Percentiles rank a stretch among this genome's conserved stretches.
Conservation (phyloP, 2,329 filamentous ascomycete genomes). For the Boeremia lycopersici region DNA sequence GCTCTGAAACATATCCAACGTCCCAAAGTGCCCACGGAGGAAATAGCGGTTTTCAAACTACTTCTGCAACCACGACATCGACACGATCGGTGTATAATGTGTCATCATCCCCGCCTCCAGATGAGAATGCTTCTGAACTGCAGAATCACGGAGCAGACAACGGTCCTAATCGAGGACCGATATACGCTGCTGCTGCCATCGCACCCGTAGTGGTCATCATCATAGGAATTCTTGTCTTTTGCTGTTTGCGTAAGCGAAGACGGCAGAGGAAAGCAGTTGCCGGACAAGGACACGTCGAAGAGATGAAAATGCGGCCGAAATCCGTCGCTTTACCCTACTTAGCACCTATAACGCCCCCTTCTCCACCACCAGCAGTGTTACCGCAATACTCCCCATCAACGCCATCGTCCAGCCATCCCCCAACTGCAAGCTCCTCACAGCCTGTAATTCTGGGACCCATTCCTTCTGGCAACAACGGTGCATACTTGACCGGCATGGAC, state of each 20-base stretch:
- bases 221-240: slow-evolving; percentile 30
- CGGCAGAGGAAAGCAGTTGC: slow-evolving; percentile 23
- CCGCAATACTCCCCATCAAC: slow-evolving; percentile 25
- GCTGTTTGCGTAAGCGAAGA: slow-evolving; percentile 41
- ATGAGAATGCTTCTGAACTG: background rate
- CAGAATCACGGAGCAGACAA: slow-evolving; percentile 8
- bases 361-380: slow-evolving; percentile 17
- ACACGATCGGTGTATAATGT: background rate
- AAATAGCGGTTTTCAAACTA: background rate
- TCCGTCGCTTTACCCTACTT: slow-evolving; percentile 22
- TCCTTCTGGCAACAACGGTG: slow-evolving; percentile 34
- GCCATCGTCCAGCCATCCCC: slow-evolving; percentile 21
- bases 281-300: slow-evolving; percentile 17
- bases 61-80: slow-evolving; percentile 1
- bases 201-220: slow-evolving; percentile 35
- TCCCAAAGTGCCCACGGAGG: background rate
- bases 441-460: slow-evolving; percentile 47
- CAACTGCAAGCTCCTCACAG: slow-evolving; percentile 24
- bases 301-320: slow-evolving; percentile 36
- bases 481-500: slow-evolving; percentile 48
- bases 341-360: slow-evolving; percentile 27
- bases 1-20: background rate
- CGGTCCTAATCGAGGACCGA: slow-evolving; percentile 15
- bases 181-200: slow-evolving; percentile 34
- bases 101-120: slow-evolving; percentile 2